Evolutionary conservation across 805 yeast species (phyloP), one percentile per base, ranked within the genome.

Genomic region (Monosporozyma solicola): DNA sequence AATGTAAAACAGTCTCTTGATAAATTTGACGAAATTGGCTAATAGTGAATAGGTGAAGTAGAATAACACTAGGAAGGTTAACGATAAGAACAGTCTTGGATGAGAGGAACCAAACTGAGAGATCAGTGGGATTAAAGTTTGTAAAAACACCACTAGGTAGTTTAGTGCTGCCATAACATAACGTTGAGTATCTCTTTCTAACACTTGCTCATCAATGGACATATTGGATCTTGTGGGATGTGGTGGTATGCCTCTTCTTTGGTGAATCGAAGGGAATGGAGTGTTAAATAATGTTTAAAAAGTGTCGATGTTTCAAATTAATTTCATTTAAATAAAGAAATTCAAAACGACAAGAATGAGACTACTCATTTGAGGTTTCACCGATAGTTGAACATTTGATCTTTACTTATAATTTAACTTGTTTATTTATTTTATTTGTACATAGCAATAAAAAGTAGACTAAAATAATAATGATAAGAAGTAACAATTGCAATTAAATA

Each of bases 41-140:
- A 72, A 37, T 31, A 71, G 33, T 45, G 65, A 65, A 58, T 67
- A 64, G 1, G 61, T 45, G 8, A 66, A 31, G 27, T 64, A 58
- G 1, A 65, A 52, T 6, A 64, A 57, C 5, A 64, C 11, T 1
- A 61, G 20, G 2, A 62, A 44, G 2, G 62, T 48, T 3, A 66
- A 32, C 4, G 56, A 47, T 11, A 62, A 50, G 16, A 72, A 66
- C 1, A 64, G 43, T 2, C 61, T 63, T 15, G 75, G 75, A 48
- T 72, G 65, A 5, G 59, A 53, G 1, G 60, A 48, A 51, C 71
- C 57, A 46, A 70, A 59, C 10, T 54, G 52, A 8, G 59, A 56
- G 0, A 58, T 31, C 1, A 60, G 10, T 1, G 63, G 61, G 13
- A 64, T 53, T n/a, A 53, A 35, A 25, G 56, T 39, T 48, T 62